A percentile compares a stretch with the other conserved stretches of the same genome.
These are phyloP conservation scores for Torulaspora delbrueckii DNA, from an alignment of 805 yeast species.

Conservation along the genomic window DNA sequence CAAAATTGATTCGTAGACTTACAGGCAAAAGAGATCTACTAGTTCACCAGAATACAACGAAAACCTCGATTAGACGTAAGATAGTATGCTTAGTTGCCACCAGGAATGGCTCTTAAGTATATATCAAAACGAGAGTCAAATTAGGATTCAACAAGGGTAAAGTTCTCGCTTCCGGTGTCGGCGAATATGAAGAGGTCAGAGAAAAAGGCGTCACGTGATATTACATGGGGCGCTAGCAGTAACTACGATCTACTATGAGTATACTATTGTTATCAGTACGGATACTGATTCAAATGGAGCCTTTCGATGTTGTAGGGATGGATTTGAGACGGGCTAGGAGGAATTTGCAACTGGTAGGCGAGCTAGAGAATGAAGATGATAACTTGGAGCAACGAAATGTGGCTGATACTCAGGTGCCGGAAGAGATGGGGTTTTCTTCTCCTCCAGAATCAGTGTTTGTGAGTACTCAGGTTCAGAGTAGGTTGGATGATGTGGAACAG, in stretches of 20 bases:
- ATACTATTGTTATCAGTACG: background rate
- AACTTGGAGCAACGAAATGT: conserved; percentile 1
- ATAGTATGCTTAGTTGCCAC: background rate
- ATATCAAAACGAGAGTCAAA: background rate
- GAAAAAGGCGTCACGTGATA: background rate
- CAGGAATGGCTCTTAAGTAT: background rate
- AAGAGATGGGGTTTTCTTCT: conserved; percentile 5
- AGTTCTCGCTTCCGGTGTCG: conserved; percentile 5
- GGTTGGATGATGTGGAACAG: conserved; percentile 26
- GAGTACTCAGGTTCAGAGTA: conserved; percentile 33
- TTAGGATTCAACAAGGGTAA: background rate
- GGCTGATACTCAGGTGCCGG: conserved; percentile 17
- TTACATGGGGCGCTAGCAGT: conserved; percentile 1
- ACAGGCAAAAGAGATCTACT: background rate
- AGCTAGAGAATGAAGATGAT: conserved; percentile 3
- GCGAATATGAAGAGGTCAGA: background rate
- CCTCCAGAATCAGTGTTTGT: conserved; percentile 18
- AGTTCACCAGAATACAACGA: background rate
- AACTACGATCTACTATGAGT: background rate
- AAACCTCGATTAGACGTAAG: background rate
- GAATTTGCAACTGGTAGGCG: conserved; percentile 21
- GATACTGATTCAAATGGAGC: background rate
- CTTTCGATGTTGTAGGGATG: conserved; percentile 13
- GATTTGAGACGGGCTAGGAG: conserved; percentile 27
- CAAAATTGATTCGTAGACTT: background rate